Evolutionary conservation across 2,329 filamentous ascomycete genomes (phyloP), one percentile per base, ranked within the genome.

Genomic region (Aspergillus sp.): DNA sequence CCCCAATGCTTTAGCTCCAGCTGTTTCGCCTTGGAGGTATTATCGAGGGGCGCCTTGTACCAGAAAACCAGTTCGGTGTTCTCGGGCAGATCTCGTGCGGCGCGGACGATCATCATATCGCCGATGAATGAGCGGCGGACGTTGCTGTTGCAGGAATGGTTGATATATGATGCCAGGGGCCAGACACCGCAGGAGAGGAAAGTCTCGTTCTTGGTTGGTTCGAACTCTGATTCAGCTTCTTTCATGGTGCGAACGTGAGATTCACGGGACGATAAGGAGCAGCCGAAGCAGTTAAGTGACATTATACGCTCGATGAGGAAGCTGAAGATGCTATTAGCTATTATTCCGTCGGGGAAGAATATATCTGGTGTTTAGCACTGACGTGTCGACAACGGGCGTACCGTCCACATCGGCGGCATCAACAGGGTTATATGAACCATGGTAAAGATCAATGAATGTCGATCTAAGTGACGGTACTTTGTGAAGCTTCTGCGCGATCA

Each of bases 91-190:
- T 82, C 75, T 9, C 62, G 63, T 0, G 75, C 68, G 0, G 83
- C 82, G 7, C 80, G 79, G 20, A 85, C 51, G 7, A 85, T 73
- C 60, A 77, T 73, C 72, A 86, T 76, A 62, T 86, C 82, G 3
- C 83, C 82, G 39, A 85, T 81, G 64, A 83, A 84, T 1, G 76
- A 68, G 15, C 79, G 79, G 0, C 57, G 59, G 17, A 75, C 77
- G 61, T 84, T 86, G 9, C 66, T 66, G 4, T 75, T 17, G 64
- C 83, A 86, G 11, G 74, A 76, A 60, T 86, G 83, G 57, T 86
- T 86, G 61, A 83, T 77, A 54, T 74, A 72, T 0, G 82, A 81
- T 3, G 80, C 79, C 1, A 72, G 57, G 2, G 70, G 56, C 81
- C 82, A 86, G 12, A 84, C 55, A 1, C 82, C 82, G 33, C 60